Evolutionary conservation across 129 eudicot species (phyloP).

Genomic region (carrot (Daucus carota)): DNA sequence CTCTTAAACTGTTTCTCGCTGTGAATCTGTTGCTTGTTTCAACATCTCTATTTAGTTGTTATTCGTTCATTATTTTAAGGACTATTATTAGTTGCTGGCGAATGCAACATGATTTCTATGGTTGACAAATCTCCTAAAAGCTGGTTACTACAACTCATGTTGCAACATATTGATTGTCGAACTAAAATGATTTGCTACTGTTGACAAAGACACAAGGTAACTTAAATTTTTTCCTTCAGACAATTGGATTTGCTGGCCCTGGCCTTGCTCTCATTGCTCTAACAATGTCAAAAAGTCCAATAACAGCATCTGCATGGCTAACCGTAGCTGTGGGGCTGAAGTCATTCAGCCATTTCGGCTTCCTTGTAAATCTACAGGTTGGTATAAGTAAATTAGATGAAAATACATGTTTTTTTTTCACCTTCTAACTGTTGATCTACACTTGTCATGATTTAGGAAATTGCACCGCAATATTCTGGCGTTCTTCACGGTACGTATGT

Average conservation of each 20-base stretch:
- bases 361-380: constrained; percentile 98
- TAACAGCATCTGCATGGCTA: constrained; percentile 88
- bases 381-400: neutral
- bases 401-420: neutral
- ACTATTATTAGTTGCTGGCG: neutral
- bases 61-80: neutral
- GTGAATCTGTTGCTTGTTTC: neutral
- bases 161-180: neutral
- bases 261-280: constrained; percentile 78
- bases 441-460: constrained; percentile 52
- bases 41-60: neutral
- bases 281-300: constrained; percentile 63
- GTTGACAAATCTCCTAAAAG: no score
- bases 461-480: constrained; percentile 93
- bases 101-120: neutral
- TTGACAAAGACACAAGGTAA: neutral
- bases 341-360: constrained; percentile 92
- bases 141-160: neutral
- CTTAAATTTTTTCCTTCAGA: constrained; percentile 29
- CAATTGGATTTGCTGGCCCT: constrained; percentile 88
- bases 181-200: neutral
- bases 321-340: constrained; percentile 88
- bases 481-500: constrained; percentile 71
- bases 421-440: neutral
- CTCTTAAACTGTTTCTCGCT: neutral